Base-by-base conservation (phyloP, 225 moss, liverwort and hornwort genomes). In the Anthoceros angustus region DNA sequence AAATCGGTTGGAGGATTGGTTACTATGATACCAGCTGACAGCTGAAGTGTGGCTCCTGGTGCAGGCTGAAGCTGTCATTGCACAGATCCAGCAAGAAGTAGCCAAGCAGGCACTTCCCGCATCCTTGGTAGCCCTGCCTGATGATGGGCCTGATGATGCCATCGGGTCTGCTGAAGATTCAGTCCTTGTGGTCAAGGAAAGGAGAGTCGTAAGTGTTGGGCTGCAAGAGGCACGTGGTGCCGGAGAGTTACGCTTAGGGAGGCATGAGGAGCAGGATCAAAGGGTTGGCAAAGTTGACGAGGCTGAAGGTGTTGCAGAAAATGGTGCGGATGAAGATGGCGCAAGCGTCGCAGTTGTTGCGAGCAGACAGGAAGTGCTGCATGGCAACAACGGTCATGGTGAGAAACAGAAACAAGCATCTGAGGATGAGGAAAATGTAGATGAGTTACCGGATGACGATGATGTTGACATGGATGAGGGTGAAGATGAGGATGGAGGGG, bases 251-350 rank as follows among this genome's bases (percentile, higher is more conserved):
- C 74, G 46, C 10, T 72, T n/a, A 6, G 68, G 49, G 62, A 72
- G 39, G n/a, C 71, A 69, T 62, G 83, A 69, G 16, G 75, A 78
- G 40, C 71, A 66, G 63, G 76, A 67, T 43, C 80, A 70, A 9
- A 71, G 69, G 23, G 84, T 70, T 15, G 82, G 76, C 20, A 88
- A 72, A 42, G 80, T 75, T 70, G 83, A 76, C 14, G 66, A 32
- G 15, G 87, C 83, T 14, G 70, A 55, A 15, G 77, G 73, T 9
- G 78, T 66, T 12, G 82, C 72, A 21, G 77, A 20, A 23, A 73
- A 45, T 2, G 77, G 26, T 9, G 65, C 3, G 10, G 74, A 46
- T 46, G 45, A 46, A 46, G 45, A 46, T 46, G 45, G 16, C 16
- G 45, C 11, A 46, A 11, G 16, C 12, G 45, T 11, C 6, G 45